phyloP scores from a whole-genome alignment of 1,284 basidiomycete species.

The Cryptococcus hybrid region DNA sequence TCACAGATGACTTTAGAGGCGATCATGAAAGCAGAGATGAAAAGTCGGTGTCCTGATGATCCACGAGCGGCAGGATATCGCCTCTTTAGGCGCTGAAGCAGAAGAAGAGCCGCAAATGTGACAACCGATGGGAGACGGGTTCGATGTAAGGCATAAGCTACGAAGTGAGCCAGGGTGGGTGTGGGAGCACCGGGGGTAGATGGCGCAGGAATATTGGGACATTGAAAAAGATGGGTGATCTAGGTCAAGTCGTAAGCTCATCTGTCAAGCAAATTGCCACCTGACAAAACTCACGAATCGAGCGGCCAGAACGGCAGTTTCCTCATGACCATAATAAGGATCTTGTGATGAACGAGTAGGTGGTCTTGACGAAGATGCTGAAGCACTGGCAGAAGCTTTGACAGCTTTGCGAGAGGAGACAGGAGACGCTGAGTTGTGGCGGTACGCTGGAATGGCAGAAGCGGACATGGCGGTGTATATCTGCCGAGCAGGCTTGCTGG shows the following conservation, averaged over 20 bases:
- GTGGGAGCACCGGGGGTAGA: constrained; percentile 44
- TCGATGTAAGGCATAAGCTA: constrained; percentile 85
- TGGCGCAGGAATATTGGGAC: constrained; percentile 47
- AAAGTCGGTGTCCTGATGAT: constrained; percentile 85
- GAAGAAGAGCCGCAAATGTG: constrained; percentile 78
- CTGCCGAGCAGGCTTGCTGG: background rate
- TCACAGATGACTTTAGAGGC: constrained; percentile 69
- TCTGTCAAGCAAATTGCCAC: background rate
- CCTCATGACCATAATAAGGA: constrained; percentile 77
- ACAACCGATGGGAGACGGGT: constrained; percentile 79
- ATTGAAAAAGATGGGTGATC: constrained; percentile 54
- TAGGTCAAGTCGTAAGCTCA: constrained; percentile 4
- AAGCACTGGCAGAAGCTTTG: constrained; percentile 41
- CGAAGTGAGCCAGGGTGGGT: constrained; percentile 70
- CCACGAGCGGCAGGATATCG: constrained; percentile 89
- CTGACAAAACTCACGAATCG: constrained; percentile 64
- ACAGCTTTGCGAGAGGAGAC: constrained; percentile 42
- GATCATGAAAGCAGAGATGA: constrained; percentile 94
- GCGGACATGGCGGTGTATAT: constrained; percentile 19
- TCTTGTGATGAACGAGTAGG: constrained; percentile 51
- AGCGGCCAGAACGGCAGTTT: constrained; percentile 61
- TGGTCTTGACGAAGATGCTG: constrained; percentile 36
- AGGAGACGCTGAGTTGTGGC: constrained; percentile 39
- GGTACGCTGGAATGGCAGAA: constrained; percentile 30
- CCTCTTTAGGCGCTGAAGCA: constrained; percentile 81